Evolutionary conservation across 1,284 basidiomycete genomes (phyloP).

Genomic region (Malassezia yamatoensis): DNA sequence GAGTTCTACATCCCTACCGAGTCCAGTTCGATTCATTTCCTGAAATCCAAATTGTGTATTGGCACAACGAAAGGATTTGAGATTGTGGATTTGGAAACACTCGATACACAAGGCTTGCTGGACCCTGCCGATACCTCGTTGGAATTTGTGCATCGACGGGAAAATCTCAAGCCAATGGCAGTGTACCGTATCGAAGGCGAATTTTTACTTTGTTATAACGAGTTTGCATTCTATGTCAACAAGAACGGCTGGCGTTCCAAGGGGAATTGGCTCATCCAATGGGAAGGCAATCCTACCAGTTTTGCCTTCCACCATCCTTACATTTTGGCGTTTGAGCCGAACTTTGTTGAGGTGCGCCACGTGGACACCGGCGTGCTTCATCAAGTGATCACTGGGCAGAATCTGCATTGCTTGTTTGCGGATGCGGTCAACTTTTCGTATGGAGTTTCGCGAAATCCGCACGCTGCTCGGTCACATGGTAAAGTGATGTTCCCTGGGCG

Average conservation of each 20-base stretch:
- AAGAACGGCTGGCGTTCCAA: slow-evolving; percentile 86
- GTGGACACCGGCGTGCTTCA: slow-evolving; percentile 84
- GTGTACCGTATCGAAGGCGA: slow-evolving; percentile 95
- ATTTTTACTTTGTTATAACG: slow-evolving; percentile 95
- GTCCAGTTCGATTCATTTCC: slow-evolving; percentile 89
- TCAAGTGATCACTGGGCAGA: slow-evolving; percentile 71
- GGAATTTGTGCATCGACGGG: slow-evolving; percentile 83
- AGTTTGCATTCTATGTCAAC: slow-evolving; percentile 98
- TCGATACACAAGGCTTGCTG: slow-evolving; percentile 90
- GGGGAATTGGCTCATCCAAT: slow-evolving; percentile 84
- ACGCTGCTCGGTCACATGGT: slow-evolving; percentile 17
- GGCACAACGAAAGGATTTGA: slow-evolving; percentile 98
- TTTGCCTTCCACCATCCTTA: slow-evolving; percentile 96
- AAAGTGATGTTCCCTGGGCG: slow-evolving; percentile 24
- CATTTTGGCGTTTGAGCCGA: slow-evolving; percentile 90
- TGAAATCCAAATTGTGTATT: slow-evolving; percentile 94
- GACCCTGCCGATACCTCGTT: slow-evolving; percentile 84
- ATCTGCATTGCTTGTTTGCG: slow-evolving; percentile 68
- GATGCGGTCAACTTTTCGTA: slow-evolving; percentile 54
- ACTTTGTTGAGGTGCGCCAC: slow-evolving; percentile 91
- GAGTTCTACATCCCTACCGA: slow-evolving; percentile 97
- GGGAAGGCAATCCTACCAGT: slow-evolving; percentile 86
- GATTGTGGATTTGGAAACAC: slow-evolving; percentile 91
- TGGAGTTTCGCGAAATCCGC: background rate
- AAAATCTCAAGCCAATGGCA: slow-evolving; percentile 82